Conservation (phyloP, 2,329 filamentous ascomycete species). For the Pestalotiopsis sp. region DNA sequence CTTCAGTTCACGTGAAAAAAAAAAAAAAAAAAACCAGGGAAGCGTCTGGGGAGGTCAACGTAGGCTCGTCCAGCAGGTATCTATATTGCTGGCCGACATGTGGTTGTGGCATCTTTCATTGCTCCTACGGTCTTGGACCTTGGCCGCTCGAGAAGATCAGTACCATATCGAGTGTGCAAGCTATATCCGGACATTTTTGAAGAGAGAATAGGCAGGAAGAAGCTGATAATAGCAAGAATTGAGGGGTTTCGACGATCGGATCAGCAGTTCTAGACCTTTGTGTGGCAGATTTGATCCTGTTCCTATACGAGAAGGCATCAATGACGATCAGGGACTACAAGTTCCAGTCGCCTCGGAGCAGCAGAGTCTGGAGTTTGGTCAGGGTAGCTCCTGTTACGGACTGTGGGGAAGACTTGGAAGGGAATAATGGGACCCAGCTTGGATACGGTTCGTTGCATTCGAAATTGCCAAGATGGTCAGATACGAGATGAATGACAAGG, state of each 20-base stretch:
- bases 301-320: neutral
- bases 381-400: neutral
- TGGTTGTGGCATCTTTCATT: neutral
- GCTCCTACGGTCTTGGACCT: neutral
- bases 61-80: too few species aligned
- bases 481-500: neutral
- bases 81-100: neutral
- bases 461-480: neutral
- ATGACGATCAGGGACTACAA: neutral
- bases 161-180: neutral
- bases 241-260: neutral
- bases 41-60: too few species aligned
- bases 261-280: slow-evolving; percentile 4
- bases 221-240: neutral
- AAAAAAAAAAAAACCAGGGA: too few species aligned
- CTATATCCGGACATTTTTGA: neutral
- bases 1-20: too few species aligned
- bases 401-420: neutral
- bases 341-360: neutral
- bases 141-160: neutral
- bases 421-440: neutral
- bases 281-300: neutral
- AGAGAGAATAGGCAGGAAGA: neutral
- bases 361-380: neutral
- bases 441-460: neutral